Evolutionary conservation across 495 filamentous ascomycete species (phyloP).

Genomic region (Apiosordaria backusii): DNA sequence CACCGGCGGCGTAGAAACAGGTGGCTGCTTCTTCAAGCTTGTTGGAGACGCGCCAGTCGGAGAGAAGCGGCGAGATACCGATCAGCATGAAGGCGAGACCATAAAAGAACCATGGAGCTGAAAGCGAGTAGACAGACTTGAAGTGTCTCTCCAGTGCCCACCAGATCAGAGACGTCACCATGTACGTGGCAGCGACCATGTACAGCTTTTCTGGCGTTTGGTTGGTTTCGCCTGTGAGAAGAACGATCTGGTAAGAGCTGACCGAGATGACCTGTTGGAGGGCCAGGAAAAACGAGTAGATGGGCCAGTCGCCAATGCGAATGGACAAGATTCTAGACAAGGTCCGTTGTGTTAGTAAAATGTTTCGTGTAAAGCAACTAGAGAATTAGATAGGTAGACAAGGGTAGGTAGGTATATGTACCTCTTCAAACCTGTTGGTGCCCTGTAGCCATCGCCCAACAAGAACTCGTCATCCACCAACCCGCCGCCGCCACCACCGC

Average conservation of each 20-base stretch:
- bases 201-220: slow-evolving; percentile 61
- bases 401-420: slow-evolving; percentile 41
- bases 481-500: neutral
- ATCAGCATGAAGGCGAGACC: slow-evolving; percentile 60
- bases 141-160: slow-evolving; percentile 57
- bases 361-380: neutral
- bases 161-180: slow-evolving; percentile 59
- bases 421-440: slow-evolving; percentile 62
- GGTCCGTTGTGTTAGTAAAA: slow-evolving; percentile 6
- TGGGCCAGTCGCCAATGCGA: slow-evolving; percentile 59
- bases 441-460: slow-evolving; percentile 60
- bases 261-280: slow-evolving; percentile 65
- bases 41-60: slow-evolving; percentile 35
- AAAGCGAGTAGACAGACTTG: slow-evolving; percentile 55
- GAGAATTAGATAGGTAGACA: slow-evolving; percentile 16
- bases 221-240: slow-evolving; percentile 58
- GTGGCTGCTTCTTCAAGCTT: slow-evolving; percentile 58
- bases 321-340: slow-evolving; percentile 33
- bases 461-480: slow-evolving; percentile 52
- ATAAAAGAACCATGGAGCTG: slow-evolving; percentile 59
- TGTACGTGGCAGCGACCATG: slow-evolving; percentile 59
- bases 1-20: slow-evolving; percentile 57
- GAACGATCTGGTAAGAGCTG: slow-evolving; percentile 66
- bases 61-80: slow-evolving; percentile 57
- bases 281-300: slow-evolving; percentile 68